Evolutionary conservation across 2,329 filamentous ascomycete genomes (phyloP).

Genomic region (Harringtonia aguacate): DNA sequence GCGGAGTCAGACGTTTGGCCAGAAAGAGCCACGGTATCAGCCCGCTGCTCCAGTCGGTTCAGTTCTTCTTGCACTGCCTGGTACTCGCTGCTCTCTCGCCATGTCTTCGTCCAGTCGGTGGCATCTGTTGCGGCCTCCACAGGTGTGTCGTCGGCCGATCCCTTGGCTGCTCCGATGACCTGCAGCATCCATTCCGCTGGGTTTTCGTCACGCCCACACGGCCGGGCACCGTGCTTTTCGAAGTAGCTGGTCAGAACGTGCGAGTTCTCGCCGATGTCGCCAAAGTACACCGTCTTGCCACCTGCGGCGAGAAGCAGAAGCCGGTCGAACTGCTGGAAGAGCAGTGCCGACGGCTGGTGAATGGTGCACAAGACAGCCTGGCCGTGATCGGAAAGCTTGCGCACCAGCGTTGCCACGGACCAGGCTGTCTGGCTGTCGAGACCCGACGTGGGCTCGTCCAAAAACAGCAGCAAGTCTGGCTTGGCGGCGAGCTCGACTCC

Average conservation of each 20-base stretch:
- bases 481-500: constrained; percentile 94
- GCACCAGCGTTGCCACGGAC: constrained; percentile 51
- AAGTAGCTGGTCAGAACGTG: constrained; percentile 33
- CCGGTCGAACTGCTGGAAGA: constrained; percentile 11
- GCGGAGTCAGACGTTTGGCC: not conserved
- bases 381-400: constrained; percentile 39
- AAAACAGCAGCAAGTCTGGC: constrained; percentile 52
- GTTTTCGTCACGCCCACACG: constrained; percentile 60
- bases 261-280: constrained; percentile 53
- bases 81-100: constrained; percentile 36
- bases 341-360: constrained; percentile 11
- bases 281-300: constrained; percentile 10
- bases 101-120: constrained; percentile 44
- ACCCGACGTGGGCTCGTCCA: constrained; percentile 51
- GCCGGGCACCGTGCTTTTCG: constrained; percentile 35
- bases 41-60: constrained; percentile 13
- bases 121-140: no score
- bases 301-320: constrained; percentile 8
- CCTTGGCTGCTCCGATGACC: constrained; percentile 44
- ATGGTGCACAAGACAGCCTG: constrained; percentile 19
- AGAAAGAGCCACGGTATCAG: constrained; percentile 8
- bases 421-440: constrained; percentile 54
- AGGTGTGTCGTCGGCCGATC: no score
- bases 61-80: constrained; percentile 61
- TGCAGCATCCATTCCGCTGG: constrained; percentile 74